phyloP scores from a whole-genome alignment of 2,329 filamentous ascomycete genomes.

The Fusarium praegraminearum region DNA sequence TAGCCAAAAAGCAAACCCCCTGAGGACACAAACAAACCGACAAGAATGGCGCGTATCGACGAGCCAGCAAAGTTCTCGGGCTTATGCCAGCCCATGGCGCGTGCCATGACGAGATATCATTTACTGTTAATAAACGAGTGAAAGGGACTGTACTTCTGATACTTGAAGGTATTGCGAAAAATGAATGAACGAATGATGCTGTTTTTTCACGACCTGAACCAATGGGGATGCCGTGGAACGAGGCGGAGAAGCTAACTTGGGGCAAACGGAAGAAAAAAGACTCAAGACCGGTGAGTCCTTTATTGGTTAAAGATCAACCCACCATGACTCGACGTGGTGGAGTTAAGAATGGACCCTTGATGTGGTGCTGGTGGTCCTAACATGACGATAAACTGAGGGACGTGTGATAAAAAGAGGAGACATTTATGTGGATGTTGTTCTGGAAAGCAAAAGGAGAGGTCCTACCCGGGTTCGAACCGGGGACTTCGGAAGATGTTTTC shows the following conservation, averaged over 20 bases:
- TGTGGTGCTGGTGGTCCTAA: neutral
- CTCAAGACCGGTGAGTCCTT: neutral
- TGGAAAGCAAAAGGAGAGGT: conserved; percentile 15
- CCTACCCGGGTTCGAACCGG: conserved; percentile 35
- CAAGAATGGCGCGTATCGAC: conserved; percentile 77
- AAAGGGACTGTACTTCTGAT: neutral
- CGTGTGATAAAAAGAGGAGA: neutral
- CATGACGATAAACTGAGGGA: neutral
- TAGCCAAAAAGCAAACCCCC: conserved; percentile 78
- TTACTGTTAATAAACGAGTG: neutral
- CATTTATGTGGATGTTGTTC: neutral
- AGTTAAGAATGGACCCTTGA: neutral
- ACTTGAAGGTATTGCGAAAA: neutral
- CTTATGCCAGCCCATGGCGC: conserved; percentile 78
- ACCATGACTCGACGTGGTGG: neutral
- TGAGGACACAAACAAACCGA: conserved; percentile 76
- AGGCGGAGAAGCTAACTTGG: conserved; percentile 10
- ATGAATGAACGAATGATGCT: neutral
- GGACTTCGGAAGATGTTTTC: conserved; percentile 24
- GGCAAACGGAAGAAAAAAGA: neutral
- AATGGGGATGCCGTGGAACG: conserved; percentile 1
- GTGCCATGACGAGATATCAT: conserved; percentile 63
- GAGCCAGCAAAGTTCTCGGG: conserved; percentile 80
- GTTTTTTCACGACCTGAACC: conserved; percentile 6
- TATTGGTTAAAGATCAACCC: neutral